Base-by-base conservation (phyloP, 2,329 filamentous ascomycete species). In the Juglanconis sp. region DNA sequence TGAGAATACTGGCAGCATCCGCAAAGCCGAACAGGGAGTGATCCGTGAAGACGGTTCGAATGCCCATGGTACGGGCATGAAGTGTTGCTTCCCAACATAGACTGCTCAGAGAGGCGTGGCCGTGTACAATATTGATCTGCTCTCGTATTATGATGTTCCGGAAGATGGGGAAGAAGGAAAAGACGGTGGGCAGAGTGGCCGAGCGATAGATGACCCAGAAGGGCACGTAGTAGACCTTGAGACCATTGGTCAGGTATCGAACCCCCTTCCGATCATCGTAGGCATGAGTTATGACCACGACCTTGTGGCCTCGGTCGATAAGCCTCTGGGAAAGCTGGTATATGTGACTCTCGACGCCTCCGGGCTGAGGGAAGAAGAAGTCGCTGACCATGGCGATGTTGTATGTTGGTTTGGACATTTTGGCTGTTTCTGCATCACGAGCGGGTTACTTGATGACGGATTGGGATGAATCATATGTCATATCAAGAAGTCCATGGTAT, bases 311-410 rank as follows among this genome's bases (percentile, higher is more conserved):
- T 46, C 95, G 91, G 74, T 99, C 94, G 66, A 98, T 92, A 67
- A 99, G 86, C 83, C 98, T 99, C 60, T 90, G 91, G 36, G 94
- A 95, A 46, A 99, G 82, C 75, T 99, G 95, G 79, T 99, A 99
- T 69, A 99, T 98, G 77, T 99, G 95, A 75, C 92, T 96, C 79
- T 99, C 95, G 66, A 99, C 87, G 68, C 95, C 95, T 71, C 95
- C 93, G 56, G 95, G 94, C 71, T 98, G 94, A 13, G 95, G 95
- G 73, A 96, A 99, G 87, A 99, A 99, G 83, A 96, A 97, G 81
- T 99, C 95, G 84, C 94, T 93, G 74, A 97, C 91, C 95, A 99
- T 99, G 64, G 86, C 86, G 76, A 88, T 88, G 70, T 86, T 88
- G 74, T 87, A 88, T 36, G 82, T 84, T 65, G 79, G 79, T 67